Base-by-base conservation (phyloP, 1,284 basidiomycete genomes). In the Peniophora sp. region DNA sequence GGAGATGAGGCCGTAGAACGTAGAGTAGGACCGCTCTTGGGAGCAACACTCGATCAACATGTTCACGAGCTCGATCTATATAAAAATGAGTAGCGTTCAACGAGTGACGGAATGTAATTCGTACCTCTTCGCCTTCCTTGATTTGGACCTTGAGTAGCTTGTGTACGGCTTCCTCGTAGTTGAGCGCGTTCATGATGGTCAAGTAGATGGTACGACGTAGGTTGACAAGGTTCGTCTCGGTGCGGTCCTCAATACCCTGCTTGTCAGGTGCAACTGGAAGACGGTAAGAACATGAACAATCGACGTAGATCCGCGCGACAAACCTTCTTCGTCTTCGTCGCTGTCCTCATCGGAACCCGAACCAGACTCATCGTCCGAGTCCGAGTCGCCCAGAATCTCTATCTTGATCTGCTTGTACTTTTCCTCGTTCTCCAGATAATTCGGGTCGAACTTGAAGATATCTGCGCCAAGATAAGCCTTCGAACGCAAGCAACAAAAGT, bases 11-110 rank as follows among this genome's bases (percentile, higher is more conserved):
- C 96, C 96, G 64, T 96, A 99, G 74, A 97, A 99, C 39, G 82
- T 92, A 10, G 90, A 90, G 67, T 97, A 99, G 0, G 96, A 95
- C 3, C 96, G 88, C 66, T 99, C 96, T 74, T 99, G 96, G 2
- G 96, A 99, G 66, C 96, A 99, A 85, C 96, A 99, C 64, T 99
- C 96, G 67, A 99, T 89, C 54, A 99, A 81, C 96, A 99, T 99
- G 75, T 99, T 98, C 69, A 91, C 85, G 49, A 99, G 71, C 68
- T 98, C 96, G 60, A 93, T 90, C 89, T 95, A 59, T 6, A 27
- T 14, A 51, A 45, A 17, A 5, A 25, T 56, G 23, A 59, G 51
- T 39, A 50, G 45, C 24, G 24, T 49, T 44, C 14, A 1, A 24
- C 36, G 22, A 22, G 16, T 17, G 51, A 17, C 3, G 41, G 39